These are phyloP conservation scores for Tausonia pullulans DNA, from an alignment of 1,284 basidiomycete species.

Conservation along the genomic window DNA sequence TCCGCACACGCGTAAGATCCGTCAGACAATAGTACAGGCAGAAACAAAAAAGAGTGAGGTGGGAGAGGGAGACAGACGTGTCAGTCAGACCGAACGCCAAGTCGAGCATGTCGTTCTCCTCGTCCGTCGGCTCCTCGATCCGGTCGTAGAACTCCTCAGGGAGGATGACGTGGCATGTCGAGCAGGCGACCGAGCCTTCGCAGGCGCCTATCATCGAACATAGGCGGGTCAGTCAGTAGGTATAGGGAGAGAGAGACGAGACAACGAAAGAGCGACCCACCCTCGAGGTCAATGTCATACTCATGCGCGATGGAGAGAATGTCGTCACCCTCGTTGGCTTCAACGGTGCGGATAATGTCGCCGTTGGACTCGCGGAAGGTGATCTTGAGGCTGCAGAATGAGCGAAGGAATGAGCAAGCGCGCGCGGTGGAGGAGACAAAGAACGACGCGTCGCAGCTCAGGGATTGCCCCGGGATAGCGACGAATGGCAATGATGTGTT, in stretches of 20 bases:
- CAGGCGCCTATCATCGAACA: conserved; percentile 59
- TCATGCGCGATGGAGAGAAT: conserved; percentile 85
- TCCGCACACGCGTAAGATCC: not conserved
- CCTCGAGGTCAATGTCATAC: conserved; percentile 95
- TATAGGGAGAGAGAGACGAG: not conserved
- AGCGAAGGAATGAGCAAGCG: conserved; percentile 3
- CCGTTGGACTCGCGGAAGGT: conserved; percentile 86
- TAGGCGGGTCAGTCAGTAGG: not conserved
- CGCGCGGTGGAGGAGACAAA: not conserved
- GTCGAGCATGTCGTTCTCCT: conserved; percentile 98
- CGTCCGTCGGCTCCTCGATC: conserved; percentile 84
- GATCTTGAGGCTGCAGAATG: conserved; percentile 58
- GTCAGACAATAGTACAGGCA: not conserved
- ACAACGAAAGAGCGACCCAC: conserved; percentile 27
- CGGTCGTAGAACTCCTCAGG: conserved; percentile 70
- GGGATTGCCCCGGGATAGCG: not conserved
- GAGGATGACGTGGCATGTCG: conserved; percentile 92
- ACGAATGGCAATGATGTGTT: not conserved
- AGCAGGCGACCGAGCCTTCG: conserved; percentile 93
- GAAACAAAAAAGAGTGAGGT: not conserved
- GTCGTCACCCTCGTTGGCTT: conserved; percentile 90
- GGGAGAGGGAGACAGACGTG: conserved; percentile 47
- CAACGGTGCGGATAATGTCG: conserved; percentile 67
- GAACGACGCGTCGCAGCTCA: not conserved
- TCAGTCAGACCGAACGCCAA: conserved; percentile 95